A percentile compares a stretch with the other conserved stretches of the same genome.
Evolutionary conservation across 176 grass and related monocot genomes (phyloP).

Genomic region (Ensete ventricosum): DNA sequence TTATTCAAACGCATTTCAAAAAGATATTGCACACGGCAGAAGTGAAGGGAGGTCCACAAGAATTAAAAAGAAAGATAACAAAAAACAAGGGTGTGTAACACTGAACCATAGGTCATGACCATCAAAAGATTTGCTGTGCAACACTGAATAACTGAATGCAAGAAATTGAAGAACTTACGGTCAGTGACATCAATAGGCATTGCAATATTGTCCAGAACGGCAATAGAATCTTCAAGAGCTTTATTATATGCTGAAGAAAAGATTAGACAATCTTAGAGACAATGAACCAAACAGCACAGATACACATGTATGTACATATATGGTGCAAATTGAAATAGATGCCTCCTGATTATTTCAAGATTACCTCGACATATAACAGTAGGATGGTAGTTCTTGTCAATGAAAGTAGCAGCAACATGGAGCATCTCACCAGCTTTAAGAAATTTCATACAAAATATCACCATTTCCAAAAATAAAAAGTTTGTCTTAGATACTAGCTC

Average conservation of each 20-base stretch:
- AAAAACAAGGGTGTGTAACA: background rate
- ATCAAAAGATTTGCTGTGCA: background rate
- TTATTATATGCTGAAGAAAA: constrained; percentile 52
- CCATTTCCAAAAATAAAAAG: background rate
- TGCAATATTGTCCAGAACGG: constrained; percentile 88
- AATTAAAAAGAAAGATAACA: background rate
- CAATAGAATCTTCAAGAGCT: constrained; percentile 79
- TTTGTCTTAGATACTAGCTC: background rate
- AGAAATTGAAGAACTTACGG: constrained; percentile 53
- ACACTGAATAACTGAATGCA: background rate
- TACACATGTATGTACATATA: constrained; percentile 9
- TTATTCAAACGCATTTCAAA: background rate
- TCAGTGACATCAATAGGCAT: constrained; percentile 79
- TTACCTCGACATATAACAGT: constrained; percentile 93
- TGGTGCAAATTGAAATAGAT: constrained; percentile 15
- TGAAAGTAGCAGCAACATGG: constrained; percentile 82
- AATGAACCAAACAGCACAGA: constrained; percentile 14
- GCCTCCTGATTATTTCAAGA: background rate
- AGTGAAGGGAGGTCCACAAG: background rate
- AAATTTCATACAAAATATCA: background rate
- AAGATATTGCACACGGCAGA: background rate
- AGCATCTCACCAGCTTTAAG: constrained; percentile 96
- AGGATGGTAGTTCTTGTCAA: constrained; percentile 89
- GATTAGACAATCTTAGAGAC: constrained; percentile 6
- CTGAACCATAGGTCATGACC: background rate